Evolutionary conservation across 805 yeast species (phyloP).

Genomic region (Zygosaccharomyces lentus): DNA sequence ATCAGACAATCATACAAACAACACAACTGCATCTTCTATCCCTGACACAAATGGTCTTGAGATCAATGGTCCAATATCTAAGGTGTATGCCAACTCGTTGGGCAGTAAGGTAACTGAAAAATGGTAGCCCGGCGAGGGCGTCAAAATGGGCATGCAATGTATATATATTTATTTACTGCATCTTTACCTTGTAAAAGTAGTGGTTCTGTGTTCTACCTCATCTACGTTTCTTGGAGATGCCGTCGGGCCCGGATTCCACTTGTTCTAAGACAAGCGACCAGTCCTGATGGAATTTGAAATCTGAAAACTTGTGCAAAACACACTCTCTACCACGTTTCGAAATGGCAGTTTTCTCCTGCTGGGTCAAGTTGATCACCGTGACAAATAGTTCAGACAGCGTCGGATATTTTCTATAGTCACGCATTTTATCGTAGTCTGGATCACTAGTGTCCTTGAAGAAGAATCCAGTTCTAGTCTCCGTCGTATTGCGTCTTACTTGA

Average conservation of each 20-base stretch:
- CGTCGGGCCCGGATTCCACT: conserved; percentile 6
- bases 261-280: conserved; percentile 45
- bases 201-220: neutral
- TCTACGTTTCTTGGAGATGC: conserved; percentile 2
- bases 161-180: neutral
- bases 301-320: conserved; percentile 55
- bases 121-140: neutral
- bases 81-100: conserved; percentile 11
- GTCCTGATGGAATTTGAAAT: conserved; percentile 46
- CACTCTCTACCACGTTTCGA: conserved; percentile 45
- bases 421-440: conserved; percentile 51
- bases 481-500: conserved; percentile 30
- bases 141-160: neutral
- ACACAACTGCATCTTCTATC: conserved; percentile 23
- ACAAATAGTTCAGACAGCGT: conserved; percentile 48
- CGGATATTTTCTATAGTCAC: conserved; percentile 36
- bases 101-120: conserved; percentile 6
- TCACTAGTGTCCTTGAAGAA: conserved; percentile 69
- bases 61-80: conserved; percentile 13
- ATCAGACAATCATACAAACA: conserved; percentile 20
- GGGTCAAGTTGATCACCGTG: conserved; percentile 39
- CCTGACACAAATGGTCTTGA: conserved; percentile 26
- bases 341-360: conserved; percentile 38
- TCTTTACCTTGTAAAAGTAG: neutral
- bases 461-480: conserved; percentile 61